These are phyloP conservation scores for Ceratocystis albifundus DNA, from an alignment of 2,329 filamentous ascomycete genomes.

Conservation along the genomic window DNA sequence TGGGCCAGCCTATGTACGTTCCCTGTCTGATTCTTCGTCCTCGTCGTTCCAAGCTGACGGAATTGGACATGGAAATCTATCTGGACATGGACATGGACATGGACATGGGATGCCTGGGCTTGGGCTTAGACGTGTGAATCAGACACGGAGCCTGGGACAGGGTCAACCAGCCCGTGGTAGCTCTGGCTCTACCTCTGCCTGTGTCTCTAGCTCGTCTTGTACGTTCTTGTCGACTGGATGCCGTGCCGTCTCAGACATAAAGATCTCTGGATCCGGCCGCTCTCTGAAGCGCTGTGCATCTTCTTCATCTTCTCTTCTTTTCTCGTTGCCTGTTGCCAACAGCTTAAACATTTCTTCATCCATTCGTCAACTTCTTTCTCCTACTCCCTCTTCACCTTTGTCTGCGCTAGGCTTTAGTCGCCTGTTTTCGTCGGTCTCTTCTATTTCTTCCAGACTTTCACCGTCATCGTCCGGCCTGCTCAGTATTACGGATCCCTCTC, in stretches of 20 bases:
- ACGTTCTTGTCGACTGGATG: slow-evolving; percentile 8
- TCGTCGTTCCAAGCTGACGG: slow-evolving; percentile 7
- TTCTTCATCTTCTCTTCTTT: slow-evolving; percentile 15
- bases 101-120: neutral
- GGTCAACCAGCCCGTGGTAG: slow-evolving; percentile 11
- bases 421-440: neutral
- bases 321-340: neutral
- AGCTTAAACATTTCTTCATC: neutral
- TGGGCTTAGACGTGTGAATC: slow-evolving; percentile 15
- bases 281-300: neutral
- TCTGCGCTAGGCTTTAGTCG: neutral
- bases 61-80: neutral
- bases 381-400: slow-evolving; percentile 17
- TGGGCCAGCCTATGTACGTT: neutral
- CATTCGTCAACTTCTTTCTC: slow-evolving; percentile 5
- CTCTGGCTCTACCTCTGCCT: neutral
- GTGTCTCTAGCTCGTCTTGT: slow-evolving; percentile 15
- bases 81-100: slow-evolving; percentile 19
- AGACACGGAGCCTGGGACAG: slow-evolving; percentile 19
- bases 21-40: too few species aligned
- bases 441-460: slow-evolving; percentile 5
- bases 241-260: slow-evolving; percentile 22
- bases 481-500: slow-evolving; percentile 11
- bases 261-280: slow-evolving; percentile 20
- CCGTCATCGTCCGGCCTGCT: neutral